A percentile compares a stretch with the other conserved stretches of the same genome.
Conservation (phyloP, 805 yeast species). For the Myxozyma udenii region DNA sequence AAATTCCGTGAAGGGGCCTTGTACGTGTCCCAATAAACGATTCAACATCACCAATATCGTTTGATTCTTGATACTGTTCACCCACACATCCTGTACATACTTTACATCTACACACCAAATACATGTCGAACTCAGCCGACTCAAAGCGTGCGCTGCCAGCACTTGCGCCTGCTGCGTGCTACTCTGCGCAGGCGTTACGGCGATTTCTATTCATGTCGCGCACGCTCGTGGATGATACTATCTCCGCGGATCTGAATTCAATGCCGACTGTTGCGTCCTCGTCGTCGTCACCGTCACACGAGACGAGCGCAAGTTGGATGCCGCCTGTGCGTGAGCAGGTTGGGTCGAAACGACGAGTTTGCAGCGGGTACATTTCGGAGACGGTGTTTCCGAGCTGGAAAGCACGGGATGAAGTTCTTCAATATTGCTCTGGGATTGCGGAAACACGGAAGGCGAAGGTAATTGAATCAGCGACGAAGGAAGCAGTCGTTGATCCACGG, state of each 20-base stretch:
- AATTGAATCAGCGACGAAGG: constrained; percentile 43
- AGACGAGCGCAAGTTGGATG: constrained; percentile 7
- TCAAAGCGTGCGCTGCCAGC: too few species aligned
- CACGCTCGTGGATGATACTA: constrained; percentile 19
- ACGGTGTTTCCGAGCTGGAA: constrained; percentile 31
- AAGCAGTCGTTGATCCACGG: constrained; percentile 39
- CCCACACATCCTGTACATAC: too few species aligned
- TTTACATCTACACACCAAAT: too few species aligned
- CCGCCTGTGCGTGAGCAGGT: constrained; percentile 14
- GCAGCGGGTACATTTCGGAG: constrained; percentile 9
- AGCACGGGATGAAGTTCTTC: constrained; percentile 29
- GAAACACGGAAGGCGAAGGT: constrained; percentile 22
- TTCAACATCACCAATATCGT: too few species aligned
- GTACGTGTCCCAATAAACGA: too few species aligned
- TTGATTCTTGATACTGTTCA: too few species aligned
- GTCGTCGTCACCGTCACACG: not conserved
- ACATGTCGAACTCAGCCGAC: too few species aligned
- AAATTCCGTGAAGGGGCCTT: too few species aligned
- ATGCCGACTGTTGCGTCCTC: constrained; percentile 5
- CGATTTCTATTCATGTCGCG: constrained; percentile 22
- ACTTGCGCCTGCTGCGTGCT: constrained; percentile 18
- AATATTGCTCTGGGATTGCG: constrained; percentile 28
- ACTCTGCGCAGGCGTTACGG: constrained; percentile 20
- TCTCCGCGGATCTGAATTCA: constrained; percentile 24
- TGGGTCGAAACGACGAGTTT: constrained; percentile 11